Conservation (phyloP, 2,329 filamentous ascomycete species). For the Exserohilum turcica region DNA sequence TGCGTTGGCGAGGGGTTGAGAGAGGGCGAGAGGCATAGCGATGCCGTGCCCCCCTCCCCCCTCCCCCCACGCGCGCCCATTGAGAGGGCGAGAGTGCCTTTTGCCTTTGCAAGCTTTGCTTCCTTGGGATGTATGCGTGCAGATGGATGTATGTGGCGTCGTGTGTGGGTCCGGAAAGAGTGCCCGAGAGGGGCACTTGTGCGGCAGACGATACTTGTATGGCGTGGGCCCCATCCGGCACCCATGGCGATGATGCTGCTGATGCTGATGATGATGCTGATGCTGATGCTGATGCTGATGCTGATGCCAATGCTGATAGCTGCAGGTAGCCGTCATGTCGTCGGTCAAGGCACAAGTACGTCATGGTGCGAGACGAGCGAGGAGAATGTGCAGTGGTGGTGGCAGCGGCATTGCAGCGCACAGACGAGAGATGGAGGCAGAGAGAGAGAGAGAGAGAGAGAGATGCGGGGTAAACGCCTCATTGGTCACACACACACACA, state of each 20-base stretch:
- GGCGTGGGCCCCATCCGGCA: too few relatives aligned
- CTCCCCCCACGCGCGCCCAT: constrained; percentile 12
- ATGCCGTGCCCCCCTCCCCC: too few relatives aligned
- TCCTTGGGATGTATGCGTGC: constrained; percentile 16
- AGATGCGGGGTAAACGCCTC: constrained; percentile 28
- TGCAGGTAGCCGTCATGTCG: constrained; percentile 21
- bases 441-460: constrained; percentile 2
- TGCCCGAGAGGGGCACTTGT: constrained; percentile 14
- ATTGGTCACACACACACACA: constrained; percentile 12
- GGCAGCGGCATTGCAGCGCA: constrained; percentile 16
- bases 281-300: background rate
- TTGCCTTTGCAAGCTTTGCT: constrained; percentile 32
- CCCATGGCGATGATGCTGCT: background rate
- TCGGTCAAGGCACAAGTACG: constrained; percentile 20
- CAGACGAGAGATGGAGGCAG: constrained; percentile 11
- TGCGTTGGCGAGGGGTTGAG: constrained; percentile 35
- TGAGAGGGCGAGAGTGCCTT: constrained; percentile 25
- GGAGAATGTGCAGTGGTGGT: background rate
- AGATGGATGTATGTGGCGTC: constrained; percentile 2
- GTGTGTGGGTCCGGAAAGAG: constrained; percentile 20
- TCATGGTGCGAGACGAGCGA: constrained; percentile 11
- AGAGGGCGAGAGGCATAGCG: constrained; percentile 2
- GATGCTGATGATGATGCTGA: background rate
- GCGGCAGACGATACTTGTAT: constrained; percentile 2
- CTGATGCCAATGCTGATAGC: constrained; percentile 4